These are phyloP conservation scores for Cyathus striatus DNA, from an alignment of 768 basidiomycete genomes.

Conservation along the genomic window DNA sequence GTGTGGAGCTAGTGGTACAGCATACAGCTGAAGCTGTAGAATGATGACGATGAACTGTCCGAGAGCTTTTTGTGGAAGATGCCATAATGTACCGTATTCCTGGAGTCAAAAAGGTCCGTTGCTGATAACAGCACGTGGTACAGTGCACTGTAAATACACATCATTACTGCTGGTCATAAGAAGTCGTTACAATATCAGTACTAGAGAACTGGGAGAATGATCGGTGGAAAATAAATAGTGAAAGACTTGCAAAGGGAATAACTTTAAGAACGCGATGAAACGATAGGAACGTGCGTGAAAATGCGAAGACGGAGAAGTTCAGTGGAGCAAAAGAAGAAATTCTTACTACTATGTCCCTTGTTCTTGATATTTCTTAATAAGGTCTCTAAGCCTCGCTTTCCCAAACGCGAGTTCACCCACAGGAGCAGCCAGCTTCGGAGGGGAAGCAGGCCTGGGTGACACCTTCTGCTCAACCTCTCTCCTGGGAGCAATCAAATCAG, in stretches of 20 bases:
- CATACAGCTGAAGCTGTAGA: no score
- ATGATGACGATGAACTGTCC: no score
- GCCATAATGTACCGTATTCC: no score
- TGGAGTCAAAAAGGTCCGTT: no score
- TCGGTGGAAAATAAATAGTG: background rate
- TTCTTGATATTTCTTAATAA: constrained; percentile 80
- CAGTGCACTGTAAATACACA: no score
- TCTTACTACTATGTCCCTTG: constrained; percentile 12
- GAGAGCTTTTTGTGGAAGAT: no score
- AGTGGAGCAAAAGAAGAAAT: constrained; percentile 4
- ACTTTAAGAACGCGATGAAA: background rate
- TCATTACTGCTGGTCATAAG: background rate
- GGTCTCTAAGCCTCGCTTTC: constrained; percentile 68
- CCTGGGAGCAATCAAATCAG: constrained; percentile 10
- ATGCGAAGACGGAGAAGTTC: background rate
- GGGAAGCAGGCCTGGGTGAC: constrained; percentile 4
- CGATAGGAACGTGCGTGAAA: background rate
- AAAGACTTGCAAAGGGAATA: no score
- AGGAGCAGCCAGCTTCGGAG: constrained; percentile 2
- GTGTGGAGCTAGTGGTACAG: no score
- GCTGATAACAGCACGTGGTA: no score
- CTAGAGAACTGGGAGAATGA: background rate
- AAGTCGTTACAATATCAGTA: background rate
- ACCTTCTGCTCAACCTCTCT: constrained; percentile 9
- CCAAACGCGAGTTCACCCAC: constrained; percentile 62